These are phyloP conservation scores for Bifiguratus adelaidae DNA, from an alignment of 192 early-diverging fungal species.

Conservation along the genomic window DNA sequence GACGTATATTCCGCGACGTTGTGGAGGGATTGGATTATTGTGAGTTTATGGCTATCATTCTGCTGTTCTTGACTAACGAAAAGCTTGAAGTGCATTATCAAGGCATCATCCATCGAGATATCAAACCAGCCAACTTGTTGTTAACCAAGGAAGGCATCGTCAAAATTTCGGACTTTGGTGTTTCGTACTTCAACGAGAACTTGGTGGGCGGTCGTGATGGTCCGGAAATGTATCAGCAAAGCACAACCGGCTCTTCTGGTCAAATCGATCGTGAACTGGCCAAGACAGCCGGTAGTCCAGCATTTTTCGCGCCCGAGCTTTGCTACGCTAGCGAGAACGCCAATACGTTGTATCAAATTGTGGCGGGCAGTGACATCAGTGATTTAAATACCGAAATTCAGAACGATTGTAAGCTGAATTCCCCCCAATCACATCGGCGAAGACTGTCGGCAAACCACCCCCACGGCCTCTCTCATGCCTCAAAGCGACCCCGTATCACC, in stretches of 20 bases:
- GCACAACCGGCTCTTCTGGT: conserved; percentile 6
- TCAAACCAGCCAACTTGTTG: conserved; percentile 96
- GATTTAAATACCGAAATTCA: neutral
- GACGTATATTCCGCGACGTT: conserved; percentile 81
- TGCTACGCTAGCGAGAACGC: conserved; percentile 53
- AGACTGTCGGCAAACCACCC: neutral
- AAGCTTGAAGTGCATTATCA: conserved; percentile 69
- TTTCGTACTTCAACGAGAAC: conserved; percentile 69
- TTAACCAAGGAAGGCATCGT: conserved; percentile 61
- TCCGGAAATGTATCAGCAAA: conserved; percentile 17
- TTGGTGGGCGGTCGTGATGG: conserved; percentile 21
- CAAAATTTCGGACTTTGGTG: conserved; percentile 99
- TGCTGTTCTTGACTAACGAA: conserved; percentile 2
- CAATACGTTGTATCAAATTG: neutral
- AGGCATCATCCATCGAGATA: conserved; percentile 94
- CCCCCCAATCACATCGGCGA: conserved; percentile 1
- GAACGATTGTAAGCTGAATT: conserved; percentile 9
- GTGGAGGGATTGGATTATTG: conserved; percentile 87
- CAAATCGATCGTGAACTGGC: conserved; percentile 76
- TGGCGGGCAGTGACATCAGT: neutral
- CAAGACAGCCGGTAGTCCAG: conserved; percentile 92
- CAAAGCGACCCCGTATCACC: conserved; percentile 43
- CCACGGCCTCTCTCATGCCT: conserved; percentile 9
- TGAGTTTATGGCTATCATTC: conserved; percentile 40
- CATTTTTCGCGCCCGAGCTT: conserved; percentile 97